Percentiles rank a stretch among this genome's conserved stretches.
These are phyloP conservation scores for Ostreobium quekettii DNA, from an alignment of 139 green algal species.

Conservation along the genomic window DNA sequence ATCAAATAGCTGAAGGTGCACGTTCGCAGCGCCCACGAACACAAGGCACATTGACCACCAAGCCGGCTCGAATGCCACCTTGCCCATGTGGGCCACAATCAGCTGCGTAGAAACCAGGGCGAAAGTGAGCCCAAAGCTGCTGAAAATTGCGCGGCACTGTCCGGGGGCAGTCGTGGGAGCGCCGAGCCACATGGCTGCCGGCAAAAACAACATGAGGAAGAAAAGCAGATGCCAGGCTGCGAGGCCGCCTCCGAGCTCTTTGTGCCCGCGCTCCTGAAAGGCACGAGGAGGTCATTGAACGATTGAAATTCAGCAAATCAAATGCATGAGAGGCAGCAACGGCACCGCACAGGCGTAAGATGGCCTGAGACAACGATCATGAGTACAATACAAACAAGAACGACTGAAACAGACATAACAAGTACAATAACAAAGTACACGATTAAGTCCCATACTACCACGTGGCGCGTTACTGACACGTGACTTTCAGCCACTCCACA, in stretches of 20 bases:
- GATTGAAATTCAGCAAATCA: too few relatives aligned
- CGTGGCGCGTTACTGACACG: too few relatives aligned
- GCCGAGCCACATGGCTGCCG: slow-evolving; percentile 28
- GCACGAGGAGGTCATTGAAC: background rate
- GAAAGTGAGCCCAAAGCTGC: slow-evolving; percentile 45
- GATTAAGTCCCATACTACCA: too few relatives aligned
- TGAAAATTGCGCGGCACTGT: slow-evolving; percentile 28
- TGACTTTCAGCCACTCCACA: too few relatives aligned
- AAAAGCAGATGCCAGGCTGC: slow-evolving; percentile 43
- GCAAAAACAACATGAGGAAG: slow-evolving; percentile 24
- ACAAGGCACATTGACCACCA: slow-evolving; percentile 38
- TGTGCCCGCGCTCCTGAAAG: slow-evolving; percentile 57
- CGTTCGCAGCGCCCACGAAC: slow-evolving; percentile 23
- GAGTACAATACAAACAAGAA: too few relatives aligned
- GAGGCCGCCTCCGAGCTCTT: slow-evolving; percentile 41
- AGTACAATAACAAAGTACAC: too few relatives aligned
- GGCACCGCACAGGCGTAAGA: too few relatives aligned
- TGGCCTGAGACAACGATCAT: too few relatives aligned
- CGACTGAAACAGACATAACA: too few relatives aligned
- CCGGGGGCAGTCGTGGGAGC: background rate
- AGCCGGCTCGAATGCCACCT: slow-evolving; percentile 60
- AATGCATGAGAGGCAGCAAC: too few relatives aligned
- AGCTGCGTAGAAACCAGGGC: slow-evolving; percentile 55
- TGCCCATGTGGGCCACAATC: slow-evolving; percentile 88
- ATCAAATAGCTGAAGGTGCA: slow-evolving; percentile 8